Evolutionary conservation across 306 rosid species (phyloP).

Genomic region (Cyclanthera cordifolia): DNA sequence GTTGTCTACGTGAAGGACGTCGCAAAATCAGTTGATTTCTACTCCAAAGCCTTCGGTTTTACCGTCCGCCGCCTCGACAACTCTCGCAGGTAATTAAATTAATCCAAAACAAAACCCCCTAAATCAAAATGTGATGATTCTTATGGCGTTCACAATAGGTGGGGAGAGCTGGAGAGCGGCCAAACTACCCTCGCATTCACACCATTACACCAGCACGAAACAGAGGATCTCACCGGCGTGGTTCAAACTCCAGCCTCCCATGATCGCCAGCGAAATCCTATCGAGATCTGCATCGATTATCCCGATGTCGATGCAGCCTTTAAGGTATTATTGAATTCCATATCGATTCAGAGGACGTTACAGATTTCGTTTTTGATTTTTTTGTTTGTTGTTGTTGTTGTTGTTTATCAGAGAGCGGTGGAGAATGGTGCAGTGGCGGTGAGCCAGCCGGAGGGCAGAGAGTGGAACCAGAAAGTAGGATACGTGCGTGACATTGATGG

Average conservation of each 20-base stretch:
- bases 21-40: constrained; percentile 50
- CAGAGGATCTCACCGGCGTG: constrained; percentile 53
- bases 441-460: constrained; percentile 58
- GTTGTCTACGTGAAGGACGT: constrained; percentile 67
- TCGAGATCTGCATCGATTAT: constrained; percentile 65
- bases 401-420: constrained; percentile 51
- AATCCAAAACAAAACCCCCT: background rate
- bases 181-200: constrained; percentile 77
- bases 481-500: constrained; percentile 74
- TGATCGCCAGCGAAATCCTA: constrained; percentile 31
- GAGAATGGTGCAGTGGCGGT: constrained; percentile 66
- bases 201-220: constrained; percentile 61
- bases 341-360: too few relatives aligned
- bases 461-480: constrained; percentile 85
- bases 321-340: constrained; percentile 24
- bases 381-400: too few relatives aligned
- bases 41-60: constrained; percentile 60
- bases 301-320: constrained; percentile 62
- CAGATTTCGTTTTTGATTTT: too few relatives aligned
- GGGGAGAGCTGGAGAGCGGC: constrained; percentile 85
- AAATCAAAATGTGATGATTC: too few relatives aligned
- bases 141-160: constrained; percentile 33
- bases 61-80: constrained; percentile 63
- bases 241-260: constrained; percentile 35
- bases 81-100: constrained; percentile 48